These are phyloP conservation scores for Mycocentrospora acerina DNA, from an alignment of 2,329 filamentous ascomycete species.

Conservation along the genomic window DNA sequence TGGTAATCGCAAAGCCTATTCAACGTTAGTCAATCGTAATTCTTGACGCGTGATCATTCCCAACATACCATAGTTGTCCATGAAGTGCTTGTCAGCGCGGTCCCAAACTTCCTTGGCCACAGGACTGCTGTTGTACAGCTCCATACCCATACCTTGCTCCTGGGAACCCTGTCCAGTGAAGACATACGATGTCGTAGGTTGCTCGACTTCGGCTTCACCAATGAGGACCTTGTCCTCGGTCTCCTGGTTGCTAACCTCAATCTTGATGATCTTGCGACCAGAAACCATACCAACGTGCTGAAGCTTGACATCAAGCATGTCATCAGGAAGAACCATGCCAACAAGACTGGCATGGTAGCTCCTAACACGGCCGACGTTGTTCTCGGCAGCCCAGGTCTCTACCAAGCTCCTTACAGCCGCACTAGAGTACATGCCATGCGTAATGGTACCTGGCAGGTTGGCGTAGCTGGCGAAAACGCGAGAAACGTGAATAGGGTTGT, in stretches of 20 bases:
- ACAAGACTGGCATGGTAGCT: constrained; percentile 96
- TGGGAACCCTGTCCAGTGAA: constrained; percentile 98
- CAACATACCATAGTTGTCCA: constrained; percentile 90
- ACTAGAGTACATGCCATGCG: constrained; percentile 99
- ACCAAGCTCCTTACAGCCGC: constrained; percentile 93
- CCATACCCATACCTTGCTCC: constrained; percentile 99
- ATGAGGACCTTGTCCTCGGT: constrained; percentile 95
- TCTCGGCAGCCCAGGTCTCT: constrained; percentile 98
- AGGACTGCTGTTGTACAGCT: constrained; percentile 87
- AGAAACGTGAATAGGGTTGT: constrained; percentile 98
- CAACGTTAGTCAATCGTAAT: constrained; percentile 15
- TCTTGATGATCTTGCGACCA: constrained; percentile 98
- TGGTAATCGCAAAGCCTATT: constrained; percentile 90
- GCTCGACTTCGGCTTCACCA: constrained; percentile 95
- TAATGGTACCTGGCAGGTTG: constrained; percentile 94
- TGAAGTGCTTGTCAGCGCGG: constrained; percentile 87
- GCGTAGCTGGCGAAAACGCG: constrained; percentile 95
- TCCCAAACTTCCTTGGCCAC: constrained; percentile 97
- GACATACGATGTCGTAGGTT: constrained; percentile 93
- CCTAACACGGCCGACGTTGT: constrained; percentile 94
- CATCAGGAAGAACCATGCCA: constrained; percentile 98
- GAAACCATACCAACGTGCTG: constrained; percentile 97
- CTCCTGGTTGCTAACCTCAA: constrained; percentile 93
- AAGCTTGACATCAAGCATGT: constrained; percentile 90
- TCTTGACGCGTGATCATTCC: constrained; percentile 4